Base-by-base conservation (phyloP, 441 rosid species). In the Raphanus hybrid region DNA sequence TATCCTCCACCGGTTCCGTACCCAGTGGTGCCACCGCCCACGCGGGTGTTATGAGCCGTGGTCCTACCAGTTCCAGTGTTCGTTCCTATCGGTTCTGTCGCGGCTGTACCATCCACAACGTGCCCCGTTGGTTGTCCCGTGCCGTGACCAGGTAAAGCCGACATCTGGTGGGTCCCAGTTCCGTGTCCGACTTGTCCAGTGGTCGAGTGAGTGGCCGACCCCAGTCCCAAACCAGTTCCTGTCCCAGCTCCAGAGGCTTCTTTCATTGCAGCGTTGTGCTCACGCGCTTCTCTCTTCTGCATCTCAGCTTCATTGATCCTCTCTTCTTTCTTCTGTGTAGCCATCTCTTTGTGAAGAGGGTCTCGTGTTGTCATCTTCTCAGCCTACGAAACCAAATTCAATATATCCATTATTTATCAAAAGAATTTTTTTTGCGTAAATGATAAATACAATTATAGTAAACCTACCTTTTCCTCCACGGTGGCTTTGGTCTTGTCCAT, bases 401-500 rank as follows among this genome's bases (percentile, higher is more conserved):
- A 20, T 2, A 35, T 27, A 8, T 11, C 34, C 15, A 20, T 41
- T 12, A 20, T 41, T 64, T 10, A 18, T 39, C n/a, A 39, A 64
- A 64, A 1, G 5, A 34, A n/a, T n/a, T n/a, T n/a, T n/a, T n/a
- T n/a, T n/a, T 11, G 4, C 8, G 27, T 8, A 58, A 39, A 37
- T 26, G 37, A 54, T 16, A 60, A 45, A 57, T 18, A 45, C 32
- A 52, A 43, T n/a, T 9, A 26, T 0, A 55, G 14, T 14, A 52
- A 7, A 3, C 35, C 5, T 71, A 91, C 97, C 90, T 87, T 86
- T 52, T 88, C 92, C 67, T 78, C 85, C 58, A 84, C 64, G 8
- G 83, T 32, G 8, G 96, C 94, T 78, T 84, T 90, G 83, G 91
- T 80, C 82, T 91, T 91, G 71, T 89, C 96, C 87, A 84, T 69